Evolutionary conservation across 1,284 basidiomycete genomes (phyloP).

Genomic region (Trichosporon sp.): DNA sequence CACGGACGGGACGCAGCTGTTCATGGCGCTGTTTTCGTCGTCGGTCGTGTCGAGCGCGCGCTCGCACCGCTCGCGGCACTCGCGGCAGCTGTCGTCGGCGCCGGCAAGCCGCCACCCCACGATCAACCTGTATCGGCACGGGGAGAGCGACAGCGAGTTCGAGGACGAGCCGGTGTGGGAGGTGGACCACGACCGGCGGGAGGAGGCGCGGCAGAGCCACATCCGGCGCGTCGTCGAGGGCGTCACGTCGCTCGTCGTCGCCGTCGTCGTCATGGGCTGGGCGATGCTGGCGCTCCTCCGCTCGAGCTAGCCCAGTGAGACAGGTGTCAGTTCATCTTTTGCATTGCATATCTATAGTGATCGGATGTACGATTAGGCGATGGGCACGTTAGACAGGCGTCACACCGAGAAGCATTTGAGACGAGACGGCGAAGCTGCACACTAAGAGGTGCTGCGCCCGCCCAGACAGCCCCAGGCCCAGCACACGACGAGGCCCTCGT

Average conservation of each 20-base stretch:
- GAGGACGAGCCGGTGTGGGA: slow-evolving; percentile 21
- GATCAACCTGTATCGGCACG: slow-evolving; percentile 16
- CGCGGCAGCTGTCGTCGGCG: slow-evolving; percentile 9
- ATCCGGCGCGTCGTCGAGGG: slow-evolving; percentile 29
- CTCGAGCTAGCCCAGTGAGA: slow-evolving; percentile 23
- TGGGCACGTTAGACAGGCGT: background rate
- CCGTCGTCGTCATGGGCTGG: slow-evolving; percentile 30
- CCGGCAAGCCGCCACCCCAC: slow-evolving; percentile 18
- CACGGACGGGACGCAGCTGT: slow-evolving; percentile 42
- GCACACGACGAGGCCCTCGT: background rate
- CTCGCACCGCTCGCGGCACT: background rate
- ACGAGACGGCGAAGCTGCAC: background rate
- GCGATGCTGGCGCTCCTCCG: slow-evolving; percentile 31
- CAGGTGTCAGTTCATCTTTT: background rate
- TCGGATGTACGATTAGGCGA: background rate
- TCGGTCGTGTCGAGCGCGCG: background rate
- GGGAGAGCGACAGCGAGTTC: slow-evolving; percentile 30
- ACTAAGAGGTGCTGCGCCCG: background rate
- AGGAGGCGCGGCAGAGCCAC: slow-evolving; percentile 29
- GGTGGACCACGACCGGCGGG: slow-evolving; percentile 19
- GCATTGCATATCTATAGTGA: background rate
- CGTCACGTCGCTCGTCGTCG: slow-evolving; percentile 20
- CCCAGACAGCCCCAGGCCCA: background rate
- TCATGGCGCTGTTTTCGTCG: slow-evolving; percentile 24
- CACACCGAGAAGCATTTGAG: background rate